A percentile compares a stretch with the other conserved stretches of the same genome.
phyloP scores from a whole-genome alignment of 2,329 filamentous ascomycete species.

The Fusarium nematophilum region DNA sequence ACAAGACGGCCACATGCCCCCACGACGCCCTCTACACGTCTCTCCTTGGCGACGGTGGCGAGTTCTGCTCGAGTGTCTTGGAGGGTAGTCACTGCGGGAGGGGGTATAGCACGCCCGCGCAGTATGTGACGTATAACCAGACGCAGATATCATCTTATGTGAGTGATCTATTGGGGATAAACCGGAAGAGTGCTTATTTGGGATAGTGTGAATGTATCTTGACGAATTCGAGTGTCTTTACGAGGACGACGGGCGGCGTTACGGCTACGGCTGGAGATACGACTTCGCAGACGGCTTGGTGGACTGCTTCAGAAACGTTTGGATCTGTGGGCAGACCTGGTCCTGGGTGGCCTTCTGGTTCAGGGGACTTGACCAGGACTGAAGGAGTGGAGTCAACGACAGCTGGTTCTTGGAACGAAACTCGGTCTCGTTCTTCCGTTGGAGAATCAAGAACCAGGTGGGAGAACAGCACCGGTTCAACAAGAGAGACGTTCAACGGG shows the following conservation, averaged over 20 bases:
- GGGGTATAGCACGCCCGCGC: constrained; percentile 43
- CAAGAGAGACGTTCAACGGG: neutral
- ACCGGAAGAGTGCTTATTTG: constrained; percentile 2
- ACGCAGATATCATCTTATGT: constrained; percentile 48
- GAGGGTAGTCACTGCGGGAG: constrained; percentile 35
- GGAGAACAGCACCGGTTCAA: neutral
- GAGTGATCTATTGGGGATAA: constrained; percentile 13
- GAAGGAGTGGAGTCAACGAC: neutral
- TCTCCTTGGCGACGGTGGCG: constrained; percentile 38
- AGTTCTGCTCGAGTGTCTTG: constrained; percentile 47
- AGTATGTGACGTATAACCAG: constrained; percentile 45
- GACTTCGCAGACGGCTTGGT: constrained; percentile 2
- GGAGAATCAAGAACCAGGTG: neutral
- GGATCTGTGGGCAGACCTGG: constrained; percentile 18
- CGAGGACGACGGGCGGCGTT: neutral
- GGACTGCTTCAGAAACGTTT: constrained; percentile 5
- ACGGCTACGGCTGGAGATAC: constrained; percentile 4
- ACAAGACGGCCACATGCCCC: constrained; percentile 37
- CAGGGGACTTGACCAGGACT: neutral
- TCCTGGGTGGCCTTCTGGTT: constrained; percentile 12
- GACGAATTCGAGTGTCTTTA: constrained; percentile 1
- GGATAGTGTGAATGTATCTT: constrained; percentile 45
- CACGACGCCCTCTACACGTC: constrained; percentile 48
- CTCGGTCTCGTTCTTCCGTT: neutral
- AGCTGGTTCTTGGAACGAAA: constrained; percentile 1